Conservation (phyloP, 306 rosid species). For the Gynostemma pentaphyllum region DNA sequence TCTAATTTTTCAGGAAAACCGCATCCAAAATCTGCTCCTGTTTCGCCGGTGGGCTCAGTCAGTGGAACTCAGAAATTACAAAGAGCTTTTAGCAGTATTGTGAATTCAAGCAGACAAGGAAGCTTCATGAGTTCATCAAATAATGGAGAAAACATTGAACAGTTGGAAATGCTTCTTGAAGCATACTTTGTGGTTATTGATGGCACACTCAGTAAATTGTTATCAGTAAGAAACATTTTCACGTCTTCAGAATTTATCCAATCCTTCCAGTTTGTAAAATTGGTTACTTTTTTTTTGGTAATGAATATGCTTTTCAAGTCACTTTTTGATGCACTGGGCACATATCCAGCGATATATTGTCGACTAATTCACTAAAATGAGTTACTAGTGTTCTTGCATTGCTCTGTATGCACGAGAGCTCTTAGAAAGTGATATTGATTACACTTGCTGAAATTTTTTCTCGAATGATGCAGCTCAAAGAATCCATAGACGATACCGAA, state of each 20-base stretch:
- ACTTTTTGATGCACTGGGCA: background rate
- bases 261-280: background rate
- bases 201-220: conserved; percentile 31
- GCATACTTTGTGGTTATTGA: conserved; percentile 39
- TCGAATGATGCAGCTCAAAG: conserved; percentile 32
- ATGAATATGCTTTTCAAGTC: background rate
- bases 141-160: conserved; percentile 49
- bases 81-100: conserved; percentile 65
- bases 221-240: conserved; percentile 28
- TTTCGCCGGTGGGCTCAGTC: conserved; percentile 52
- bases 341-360: background rate
- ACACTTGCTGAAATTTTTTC: conserved; percentile 15
- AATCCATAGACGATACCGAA: conserved; percentile 42
- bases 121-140: conserved; percentile 51
- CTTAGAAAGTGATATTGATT: background rate
- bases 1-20: conserved; percentile 10
- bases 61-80: conserved; percentile 44
- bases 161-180: conserved; percentile 47
- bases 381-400: background rate
- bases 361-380: background rate
- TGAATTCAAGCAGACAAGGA: conserved; percentile 50
- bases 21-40: conserved; percentile 62
- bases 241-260: conserved; percentile 11
- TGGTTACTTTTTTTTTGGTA: conserved; percentile 5
- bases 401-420: background rate